Base-by-base conservation (phyloP, 2,329 filamentous ascomycete species). In the Monosporascus sp. region DNA sequence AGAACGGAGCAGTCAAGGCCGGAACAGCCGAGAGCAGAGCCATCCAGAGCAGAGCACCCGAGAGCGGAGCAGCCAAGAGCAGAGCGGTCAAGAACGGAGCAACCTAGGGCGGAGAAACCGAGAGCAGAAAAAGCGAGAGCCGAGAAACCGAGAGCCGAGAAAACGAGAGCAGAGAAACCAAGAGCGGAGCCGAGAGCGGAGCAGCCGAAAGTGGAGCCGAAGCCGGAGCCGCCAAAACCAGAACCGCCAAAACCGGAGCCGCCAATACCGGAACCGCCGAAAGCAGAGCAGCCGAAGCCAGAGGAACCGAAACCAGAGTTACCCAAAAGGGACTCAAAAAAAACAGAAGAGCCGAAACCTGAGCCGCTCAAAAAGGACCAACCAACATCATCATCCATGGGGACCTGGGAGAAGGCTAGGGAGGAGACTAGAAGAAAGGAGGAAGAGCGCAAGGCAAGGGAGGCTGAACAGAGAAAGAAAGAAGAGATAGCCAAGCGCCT, bases 401-500 rank as follows among this genome's bases (percentile, higher is more conserved):
- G 75, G 8, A 75, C 81, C 0, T 88, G 86, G 86, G 85, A 88
- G 60, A 87, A 83, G 66, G 86, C 85, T 3, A 76, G 85, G 51
- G 86, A 89, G 63, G 85, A 88, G 59, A 86, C 81, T 20, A 75
- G 81, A 44, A 80, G 76, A 54, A 78, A 79, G 52, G 85, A 87
- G 59, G 84, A 86, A 59, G 83, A 87, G 58, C 82, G 83, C 1
- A 20, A 49, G 37, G 47, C 20, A 49, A 37, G 20, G 22, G 47
- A 49, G 58, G 83, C 81, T 3, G 84, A 87, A 57, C 78, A 81
- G 57, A 82, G 82, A 59, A 75, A 79, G 57, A 79, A 77, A 41
- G 81, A 84, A 36, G 81, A 83, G n/a, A 71, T 78, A 3, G 73
- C 78, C 37, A 77, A 73, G 53, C 71, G 76, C 51, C 65, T 84